These are phyloP conservation scores for Lepidium sativum DNA, from an alignment of 345 rosid species.

Conservation along the genomic window DNA sequence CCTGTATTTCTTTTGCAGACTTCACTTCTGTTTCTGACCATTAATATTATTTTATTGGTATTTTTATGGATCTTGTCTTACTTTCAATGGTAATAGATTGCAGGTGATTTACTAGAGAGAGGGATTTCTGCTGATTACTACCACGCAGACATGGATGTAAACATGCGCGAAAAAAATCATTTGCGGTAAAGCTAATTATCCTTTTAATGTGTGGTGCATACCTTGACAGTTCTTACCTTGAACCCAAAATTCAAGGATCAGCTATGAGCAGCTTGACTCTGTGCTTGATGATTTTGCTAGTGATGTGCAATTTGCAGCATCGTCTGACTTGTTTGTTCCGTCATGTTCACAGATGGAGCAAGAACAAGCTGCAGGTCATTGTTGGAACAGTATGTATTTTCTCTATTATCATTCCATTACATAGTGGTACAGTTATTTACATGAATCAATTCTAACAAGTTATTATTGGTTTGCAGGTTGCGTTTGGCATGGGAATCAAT, in stretches of 20 bases:
- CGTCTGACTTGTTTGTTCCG: conserved; percentile 2
- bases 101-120: conserved; percentile 58
- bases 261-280: background rate
- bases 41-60: too few species aligned
- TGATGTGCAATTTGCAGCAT: background rate
- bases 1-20: background rate
- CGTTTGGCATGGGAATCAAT: conserved; percentile 99
- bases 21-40: background rate
- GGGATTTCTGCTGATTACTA: conserved; percentile 79
- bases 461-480: conserved; percentile 51
- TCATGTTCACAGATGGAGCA: conserved; percentile 74
- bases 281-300: background rate
- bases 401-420: background rate
- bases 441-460: conserved; percentile 6
- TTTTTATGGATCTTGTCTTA: conserved; percentile 4
- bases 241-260: background rate
- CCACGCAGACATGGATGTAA: conserved; percentile 92
- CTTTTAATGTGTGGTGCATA: background rate
- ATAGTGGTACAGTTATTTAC: background rate
- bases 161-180: conserved; percentile 83
- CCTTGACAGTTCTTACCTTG: background rate
- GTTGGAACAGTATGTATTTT: conserved; percentile 79
- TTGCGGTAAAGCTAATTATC: conserved; percentile 35
- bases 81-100: conserved; percentile 52
- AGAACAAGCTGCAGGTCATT: conserved; percentile 84